Evolutionary conservation across 1,139 yeast genomes (phyloP).

Genomic region (Starmera stellimalicola): DNA sequence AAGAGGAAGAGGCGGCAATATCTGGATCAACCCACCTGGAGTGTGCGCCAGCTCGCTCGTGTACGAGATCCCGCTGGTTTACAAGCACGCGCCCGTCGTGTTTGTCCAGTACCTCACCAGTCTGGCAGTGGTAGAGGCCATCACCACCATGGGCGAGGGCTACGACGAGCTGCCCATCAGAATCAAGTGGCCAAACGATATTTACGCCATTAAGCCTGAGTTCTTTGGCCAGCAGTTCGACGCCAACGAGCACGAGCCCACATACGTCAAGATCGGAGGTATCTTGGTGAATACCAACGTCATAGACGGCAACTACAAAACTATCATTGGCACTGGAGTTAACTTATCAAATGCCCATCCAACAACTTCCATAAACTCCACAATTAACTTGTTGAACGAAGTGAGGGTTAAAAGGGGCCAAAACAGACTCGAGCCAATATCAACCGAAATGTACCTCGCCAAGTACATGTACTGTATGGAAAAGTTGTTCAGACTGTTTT

Average conservation of each 20-base stretch:
- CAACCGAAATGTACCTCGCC: constrained; percentile 62
- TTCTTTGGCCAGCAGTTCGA: constrained; percentile 24
- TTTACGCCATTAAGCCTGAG: constrained; percentile 66
- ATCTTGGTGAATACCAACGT: constrained; percentile 74
- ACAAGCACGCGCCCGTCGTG: constrained; percentile 41
- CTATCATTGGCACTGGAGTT: constrained; percentile 79
- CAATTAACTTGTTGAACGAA: constrained; percentile 51
- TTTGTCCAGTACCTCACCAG: constrained; percentile 83
- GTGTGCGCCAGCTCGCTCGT: constrained; percentile 77
- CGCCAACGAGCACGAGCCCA: constrained; percentile 29
- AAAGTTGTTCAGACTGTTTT: constrained; percentile 48
- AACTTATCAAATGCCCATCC: constrained; percentile 86
- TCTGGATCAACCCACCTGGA: constrained; percentile 93
- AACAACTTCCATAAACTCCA: constrained; percentile 74
- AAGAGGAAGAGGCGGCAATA: constrained; percentile 89
- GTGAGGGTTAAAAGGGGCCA: constrained; percentile 34
- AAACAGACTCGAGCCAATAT: constrained; percentile 37
- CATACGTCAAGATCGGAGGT: constrained; percentile 76
- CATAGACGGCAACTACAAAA: constrained; percentile 42
- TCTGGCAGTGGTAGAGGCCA: constrained; percentile 74
- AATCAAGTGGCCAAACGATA: constrained; percentile 96
- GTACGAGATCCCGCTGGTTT: constrained; percentile 43
- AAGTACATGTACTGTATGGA: constrained; percentile 59
- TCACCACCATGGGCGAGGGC: constrained; percentile 55
- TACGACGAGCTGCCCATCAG: constrained; percentile 69